A percentile compares a stretch with the other conserved stretches of the same genome.
Conservation (phyloP, 1,139 yeast species). For the Candida albicans region DNA sequence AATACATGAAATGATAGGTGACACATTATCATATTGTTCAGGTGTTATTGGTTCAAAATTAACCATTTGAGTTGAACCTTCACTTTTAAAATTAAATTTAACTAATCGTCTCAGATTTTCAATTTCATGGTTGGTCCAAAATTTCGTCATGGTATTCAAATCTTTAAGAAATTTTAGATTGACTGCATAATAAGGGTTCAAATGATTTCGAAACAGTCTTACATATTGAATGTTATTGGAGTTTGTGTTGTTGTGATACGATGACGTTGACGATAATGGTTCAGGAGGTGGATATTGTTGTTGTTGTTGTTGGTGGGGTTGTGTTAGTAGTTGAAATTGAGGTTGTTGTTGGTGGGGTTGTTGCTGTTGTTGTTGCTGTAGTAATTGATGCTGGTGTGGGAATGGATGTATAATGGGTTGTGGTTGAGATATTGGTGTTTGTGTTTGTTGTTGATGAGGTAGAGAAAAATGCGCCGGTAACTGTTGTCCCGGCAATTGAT, state of each 20-base stretch:
- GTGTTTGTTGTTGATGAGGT: no score
- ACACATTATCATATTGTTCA: conserved; percentile 20
- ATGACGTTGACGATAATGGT: neutral
- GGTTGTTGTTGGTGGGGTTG: neutral
- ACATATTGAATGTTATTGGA: conserved; percentile 10
- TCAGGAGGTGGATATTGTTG: neutral
- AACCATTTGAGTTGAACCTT: conserved; percentile 24
- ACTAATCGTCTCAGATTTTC: conserved; percentile 36
- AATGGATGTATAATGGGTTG: neutral
- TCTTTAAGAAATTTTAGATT: conserved; percentile 13
- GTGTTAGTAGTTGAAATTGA: neutral
- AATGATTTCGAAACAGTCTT: conserved; percentile 12
- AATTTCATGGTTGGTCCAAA: conserved; percentile 37
- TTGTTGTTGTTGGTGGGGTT: neutral
- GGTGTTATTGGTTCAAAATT: conserved; percentile 25
- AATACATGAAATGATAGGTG: conserved; percentile 56
- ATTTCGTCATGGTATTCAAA: conserved; percentile 24
- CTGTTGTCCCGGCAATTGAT: no score
- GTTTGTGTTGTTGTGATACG: neutral
- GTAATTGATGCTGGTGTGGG: neutral
- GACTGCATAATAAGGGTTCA: conserved; percentile 10
- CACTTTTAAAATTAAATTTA: conserved; percentile 27
- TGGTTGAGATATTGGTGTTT: neutral
- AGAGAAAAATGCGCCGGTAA: no score
- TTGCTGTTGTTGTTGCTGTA: neutral